A percentile compares a stretch with the other conserved stretches of the same genome.
Evolutionary conservation across 1,284 basidiomycete species (phyloP).

Genomic region (Ustilago sp.): DNA sequence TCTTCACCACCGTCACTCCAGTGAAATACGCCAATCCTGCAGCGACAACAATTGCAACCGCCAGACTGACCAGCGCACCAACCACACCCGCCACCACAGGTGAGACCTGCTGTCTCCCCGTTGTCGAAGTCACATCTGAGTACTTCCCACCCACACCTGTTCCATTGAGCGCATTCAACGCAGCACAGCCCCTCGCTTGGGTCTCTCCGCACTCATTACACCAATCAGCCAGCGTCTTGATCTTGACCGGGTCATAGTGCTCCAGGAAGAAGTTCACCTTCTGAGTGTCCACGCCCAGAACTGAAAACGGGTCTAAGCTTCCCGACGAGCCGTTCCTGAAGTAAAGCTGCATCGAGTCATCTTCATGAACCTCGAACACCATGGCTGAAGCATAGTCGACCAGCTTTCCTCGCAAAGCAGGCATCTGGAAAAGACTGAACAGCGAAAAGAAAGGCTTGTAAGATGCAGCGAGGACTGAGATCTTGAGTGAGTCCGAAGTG

Average conservation of each 20-base stretch:
- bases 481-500: conserved; percentile 80
- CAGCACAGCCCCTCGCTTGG: conserved; percentile 51
- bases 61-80: conserved; percentile 58
- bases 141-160: conserved; percentile 57
- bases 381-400: conserved; percentile 83
- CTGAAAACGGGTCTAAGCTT: conserved; percentile 54
- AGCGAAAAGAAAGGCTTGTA: conserved; percentile 91
- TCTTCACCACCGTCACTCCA: conserved; percentile 34
- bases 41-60: conserved; percentile 43
- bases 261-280: conserved; percentile 82
- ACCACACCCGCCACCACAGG: conserved; percentile 63
- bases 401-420: conserved; percentile 63
- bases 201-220: conserved; percentile 69
- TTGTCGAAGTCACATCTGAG: conserved; percentile 50
- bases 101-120: conserved; percentile 58
- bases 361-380: conserved; percentile 77
- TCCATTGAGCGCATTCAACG: conserved; percentile 58
- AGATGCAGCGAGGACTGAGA: conserved; percentile 79
- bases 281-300: conserved; percentile 71
- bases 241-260: conserved; percentile 74
- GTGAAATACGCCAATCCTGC: conserved; percentile 19
- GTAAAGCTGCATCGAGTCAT: conserved; percentile 76
- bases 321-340: conserved; percentile 82
- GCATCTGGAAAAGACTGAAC: conserved; percentile 75
- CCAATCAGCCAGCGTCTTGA: conserved; percentile 70